Conservation (phyloP, 371 early-diverging fungal genomes). For the Lichtheimia ramosa region DNA sequence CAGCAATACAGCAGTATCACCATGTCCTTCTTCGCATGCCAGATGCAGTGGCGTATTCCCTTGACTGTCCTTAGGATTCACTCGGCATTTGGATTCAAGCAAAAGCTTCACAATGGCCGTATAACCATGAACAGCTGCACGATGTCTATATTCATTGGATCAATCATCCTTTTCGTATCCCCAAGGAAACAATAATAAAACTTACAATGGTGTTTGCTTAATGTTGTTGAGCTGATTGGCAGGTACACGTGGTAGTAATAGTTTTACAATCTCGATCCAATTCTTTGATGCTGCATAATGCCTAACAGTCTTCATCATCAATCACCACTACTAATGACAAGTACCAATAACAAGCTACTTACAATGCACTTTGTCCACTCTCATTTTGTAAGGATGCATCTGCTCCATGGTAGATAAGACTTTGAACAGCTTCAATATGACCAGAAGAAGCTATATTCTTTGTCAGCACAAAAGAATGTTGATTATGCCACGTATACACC, state of each 20-base stretch:
- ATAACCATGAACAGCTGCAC: constrained; percentile 52
- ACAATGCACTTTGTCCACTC: constrained; percentile 57
- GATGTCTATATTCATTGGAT: constrained; percentile 51
- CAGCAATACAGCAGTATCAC: constrained; percentile 48
- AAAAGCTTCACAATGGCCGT: constrained; percentile 43
- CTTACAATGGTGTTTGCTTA: constrained; percentile 58
- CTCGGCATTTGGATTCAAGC: constrained; percentile 39
- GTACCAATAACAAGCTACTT: constrained; percentile 14
- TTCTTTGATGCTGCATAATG: constrained; percentile 62
- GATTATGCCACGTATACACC: background rate
- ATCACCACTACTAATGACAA: background rate
- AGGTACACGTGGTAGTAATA: constrained; percentile 45
- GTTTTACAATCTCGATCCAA: constrained; percentile 43
- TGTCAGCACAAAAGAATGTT: background rate
- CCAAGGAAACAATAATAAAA: background rate
- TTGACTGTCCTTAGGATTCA: constrained; percentile 51
- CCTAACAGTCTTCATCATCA: constrained; percentile 14
- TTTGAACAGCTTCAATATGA: constrained; percentile 36
- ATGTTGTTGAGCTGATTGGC: constrained; percentile 45
- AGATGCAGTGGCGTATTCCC: constrained; percentile 62
- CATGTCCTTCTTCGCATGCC: constrained; percentile 66
- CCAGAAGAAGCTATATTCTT: constrained; percentile 52
- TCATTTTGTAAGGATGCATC: constrained; percentile 50
- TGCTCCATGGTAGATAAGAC: constrained; percentile 48
- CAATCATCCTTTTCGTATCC: too few species aligned